These are phyloP conservation scores for Fusarium nelsonii DNA, from an alignment of 2,329 filamentous ascomycete species.

Conservation along the genomic window DNA sequence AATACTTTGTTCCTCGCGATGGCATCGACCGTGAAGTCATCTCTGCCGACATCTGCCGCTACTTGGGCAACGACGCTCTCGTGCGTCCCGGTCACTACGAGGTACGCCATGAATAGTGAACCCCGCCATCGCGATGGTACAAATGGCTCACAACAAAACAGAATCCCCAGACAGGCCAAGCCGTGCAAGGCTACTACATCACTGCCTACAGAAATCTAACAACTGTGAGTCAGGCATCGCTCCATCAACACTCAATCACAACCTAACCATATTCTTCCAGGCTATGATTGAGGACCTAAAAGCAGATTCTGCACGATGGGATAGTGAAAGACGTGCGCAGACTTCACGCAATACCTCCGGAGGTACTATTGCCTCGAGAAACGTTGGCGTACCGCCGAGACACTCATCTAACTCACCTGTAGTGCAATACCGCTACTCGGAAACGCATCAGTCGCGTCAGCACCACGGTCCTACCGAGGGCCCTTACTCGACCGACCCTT, in stretches of 20 bases:
- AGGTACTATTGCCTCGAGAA: conserved; percentile 70
- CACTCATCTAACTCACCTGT: conserved; percentile 68
- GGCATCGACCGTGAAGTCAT: conserved; percentile 88
- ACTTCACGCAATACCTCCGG: conserved; percentile 65
- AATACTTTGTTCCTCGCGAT: conserved; percentile 84
- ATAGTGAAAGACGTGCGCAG: conserved; percentile 69
- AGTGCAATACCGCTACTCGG: conserved; percentile 70
- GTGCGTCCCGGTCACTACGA: conserved; percentile 81
- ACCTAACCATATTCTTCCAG: conserved; percentile 53
- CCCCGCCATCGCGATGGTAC: conserved; percentile 23
- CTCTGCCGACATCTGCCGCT: conserved; percentile 86
- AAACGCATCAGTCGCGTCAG: conserved; percentile 63
- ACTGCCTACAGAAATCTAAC: conserved; percentile 84
- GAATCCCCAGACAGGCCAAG: conserved; percentile 69
- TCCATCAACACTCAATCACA: background rate
- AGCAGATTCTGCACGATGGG: conserved; percentile 72
- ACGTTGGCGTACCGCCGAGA: conserved; percentile 62
- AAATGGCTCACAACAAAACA: conserved; percentile 51
- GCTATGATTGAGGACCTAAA: conserved; percentile 74
- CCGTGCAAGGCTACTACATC: conserved; percentile 80
- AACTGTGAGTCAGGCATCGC: conserved; percentile 67
- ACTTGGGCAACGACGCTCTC: conserved; percentile 84
- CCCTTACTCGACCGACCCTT: conserved; percentile 53
- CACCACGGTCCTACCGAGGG: conserved; percentile 61
- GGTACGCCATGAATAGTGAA: conserved; percentile 60